Evolutionary conservation across 2,329 filamentous ascomycete species (phyloP), one percentile per base, ranked within the genome.

Genomic region (Orbilia blumenaviensis): DNA sequence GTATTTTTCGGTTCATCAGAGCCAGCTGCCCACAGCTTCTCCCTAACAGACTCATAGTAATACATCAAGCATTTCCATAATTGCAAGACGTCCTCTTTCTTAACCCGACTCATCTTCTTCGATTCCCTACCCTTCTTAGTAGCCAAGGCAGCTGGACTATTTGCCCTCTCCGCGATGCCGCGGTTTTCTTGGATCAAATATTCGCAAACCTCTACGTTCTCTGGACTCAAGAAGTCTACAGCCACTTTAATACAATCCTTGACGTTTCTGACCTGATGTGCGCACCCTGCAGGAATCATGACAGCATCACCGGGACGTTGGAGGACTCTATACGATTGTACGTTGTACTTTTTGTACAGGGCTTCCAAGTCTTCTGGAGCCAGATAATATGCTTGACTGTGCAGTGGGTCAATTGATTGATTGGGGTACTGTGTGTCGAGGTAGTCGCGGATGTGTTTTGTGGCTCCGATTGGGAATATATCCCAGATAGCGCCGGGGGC

Each of bases 201-300:
- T 12, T 63, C 75, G 12, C 80, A 80, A 21, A 81, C 69, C n/a
- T 61, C 48, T 0, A 78, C 77, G 42, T 78, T 80, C 66, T 81
- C 80, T 0, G 79, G 76, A 16, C 78, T 77, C 25, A 81, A 72
- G 44, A 81, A 81, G 62, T 81, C 80, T 0, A 81, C 80, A 10
- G 80, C 80, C n/a, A 81, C 80, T 64, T 81, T 81, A n/a, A 81
- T 78, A 44, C 80, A 80, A 25, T 78, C 78, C 25, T 75, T 68
- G n/a, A 79, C 60, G 38, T 81, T 81, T 21, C 80, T 44, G n/a
- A 81, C 80, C 32, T 81, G 80, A 29, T 81, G 80, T n/a, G 79
- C 68, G 42, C 80, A 81, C 0, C 80, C 80, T 1, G 80, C 80
- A 1, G 80, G 80, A 10, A 81, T 78, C 52, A 80, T 79, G 3